Evolutionary conservation across 1,284 basidiomycete species (phyloP), one percentile per base, ranked within the genome.

Genomic region (Grifola frondosa): DNA sequence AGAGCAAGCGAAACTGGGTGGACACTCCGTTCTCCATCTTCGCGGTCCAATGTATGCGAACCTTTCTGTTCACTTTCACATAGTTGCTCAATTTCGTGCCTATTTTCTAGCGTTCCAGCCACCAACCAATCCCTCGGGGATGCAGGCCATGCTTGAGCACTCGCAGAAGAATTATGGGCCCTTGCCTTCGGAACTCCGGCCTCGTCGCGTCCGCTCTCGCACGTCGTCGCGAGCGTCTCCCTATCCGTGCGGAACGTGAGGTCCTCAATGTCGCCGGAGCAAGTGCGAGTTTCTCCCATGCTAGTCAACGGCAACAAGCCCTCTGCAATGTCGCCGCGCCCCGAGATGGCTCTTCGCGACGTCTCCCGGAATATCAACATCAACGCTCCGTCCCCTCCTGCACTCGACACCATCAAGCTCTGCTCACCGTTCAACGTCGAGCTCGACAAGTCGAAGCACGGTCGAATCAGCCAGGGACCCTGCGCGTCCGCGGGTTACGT

Each of bases 21-120:
- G 88, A 90, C 54, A 91, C 87, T 0, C 77, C 85, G 0, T 81
- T 85, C 55, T 88, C 87, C 0, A 21, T 81, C 15, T 88, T 77
- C 48, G 80, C 84, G 5, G 25, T 88, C 30, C 84, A 89, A 65
- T 75, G 87, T 90, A 58, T 67, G 84, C 71, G 1, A 34, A 37
- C 17, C 17, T 23, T 40, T 5, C 8, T 28, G 6, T 32, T n/a
- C n/a, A n/a, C n/a, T n/a, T n/a, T n/a, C n/a, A n/a, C n/a, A n/a
- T n/a, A n/a, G n/a, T n/a, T 19, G 15, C 11, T 13, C 13, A 10
- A 19, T 35, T 24, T 24, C 13, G 40, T 19, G 21, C 42, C 37
- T 39, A 25, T 36, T 36, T 25, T 44, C 0, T 50, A 89, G 88
- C 84, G 2, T 90, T 90, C 63, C 66, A 80, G 25, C 85, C 84